Evolutionary conservation across 306 rosid genomes (phyloP).

Genomic region (apple (Malus domestica)): DNA sequence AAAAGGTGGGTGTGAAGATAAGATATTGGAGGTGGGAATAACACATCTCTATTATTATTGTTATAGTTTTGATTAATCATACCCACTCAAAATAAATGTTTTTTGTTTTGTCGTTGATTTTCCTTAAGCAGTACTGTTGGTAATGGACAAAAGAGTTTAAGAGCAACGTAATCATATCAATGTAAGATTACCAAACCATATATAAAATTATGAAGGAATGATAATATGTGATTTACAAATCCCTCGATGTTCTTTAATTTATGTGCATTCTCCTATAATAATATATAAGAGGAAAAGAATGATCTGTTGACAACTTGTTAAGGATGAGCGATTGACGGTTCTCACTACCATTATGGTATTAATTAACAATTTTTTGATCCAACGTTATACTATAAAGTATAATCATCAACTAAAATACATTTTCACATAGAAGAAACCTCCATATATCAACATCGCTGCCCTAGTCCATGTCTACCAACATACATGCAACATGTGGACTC

Average conservation of each 20-base stretch:
- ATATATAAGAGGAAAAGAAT: neutral
- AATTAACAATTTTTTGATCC: neutral
- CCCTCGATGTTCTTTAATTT: neutral
- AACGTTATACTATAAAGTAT: neutral
- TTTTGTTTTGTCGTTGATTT: too few relatives aligned
- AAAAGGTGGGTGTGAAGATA: too few relatives aligned
- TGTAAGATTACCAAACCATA: conserved; percentile 14
- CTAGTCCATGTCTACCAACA: conserved; percentile 15
- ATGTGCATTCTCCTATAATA: neutral
- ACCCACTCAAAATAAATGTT: neutral
- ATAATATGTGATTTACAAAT: conserved; percentile 10
- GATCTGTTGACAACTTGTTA: conserved; percentile 10
- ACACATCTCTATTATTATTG: too few relatives aligned
- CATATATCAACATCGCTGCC: conserved; percentile 6
- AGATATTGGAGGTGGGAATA: too few relatives aligned
- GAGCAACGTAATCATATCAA: conserved; percentile 11
- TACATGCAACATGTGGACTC: neutral
- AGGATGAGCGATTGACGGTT: conserved; percentile 3
- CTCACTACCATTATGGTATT: conserved; percentile 7
- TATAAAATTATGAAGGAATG: conserved; percentile 10
- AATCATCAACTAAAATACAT: conserved; percentile 10
- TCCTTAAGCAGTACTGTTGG: neutral
- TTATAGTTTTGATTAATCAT: too few relatives aligned
- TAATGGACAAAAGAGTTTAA: conserved; percentile 29
- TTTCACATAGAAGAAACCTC: conserved; percentile 23